A percentile compares a stretch with the other conserved stretches of the same genome.
These are phyloP conservation scores for Cadophora gregata DNA, from an alignment of 2,329 filamentous ascomycete species.

Conservation along the genomic window DNA sequence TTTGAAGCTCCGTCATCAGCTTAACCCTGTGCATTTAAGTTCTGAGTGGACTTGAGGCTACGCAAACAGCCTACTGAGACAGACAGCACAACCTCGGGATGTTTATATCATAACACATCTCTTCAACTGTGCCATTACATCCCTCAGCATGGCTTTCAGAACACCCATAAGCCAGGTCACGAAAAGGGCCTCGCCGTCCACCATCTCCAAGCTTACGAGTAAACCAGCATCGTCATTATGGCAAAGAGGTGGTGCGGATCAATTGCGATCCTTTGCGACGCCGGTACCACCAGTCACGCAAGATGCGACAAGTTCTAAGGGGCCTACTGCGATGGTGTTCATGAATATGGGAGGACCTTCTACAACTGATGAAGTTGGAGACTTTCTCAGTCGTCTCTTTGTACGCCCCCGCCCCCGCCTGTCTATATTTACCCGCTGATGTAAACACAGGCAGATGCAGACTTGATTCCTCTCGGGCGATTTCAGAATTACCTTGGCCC, in stretches of 20 bases:
- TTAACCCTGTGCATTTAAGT: conserved; percentile 21
- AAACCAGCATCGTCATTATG: conserved; percentile 45
- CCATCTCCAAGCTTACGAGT: conserved; percentile 39
- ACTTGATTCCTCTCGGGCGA: conserved; percentile 93
- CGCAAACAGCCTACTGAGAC: conserved; percentile 5
- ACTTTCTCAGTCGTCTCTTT: conserved; percentile 90
- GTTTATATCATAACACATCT: conserved; percentile 24
- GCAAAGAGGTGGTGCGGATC: conserved; percentile 43
- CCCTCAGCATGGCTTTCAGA: conserved; percentile 49
- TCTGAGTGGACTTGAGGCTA: conserved; percentile 6
- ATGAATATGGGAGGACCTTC: conserved; percentile 98
- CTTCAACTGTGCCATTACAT: conserved; percentile 3
- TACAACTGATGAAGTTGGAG: conserved; percentile 84
- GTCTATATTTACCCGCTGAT: conserved; percentile 18
- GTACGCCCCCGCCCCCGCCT: conserved; percentile 57
- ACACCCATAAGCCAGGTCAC: conserved; percentile 43
- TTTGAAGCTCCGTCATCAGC: conserved; percentile 6
- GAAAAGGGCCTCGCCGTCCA: conserved; percentile 40
- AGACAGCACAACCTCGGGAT: conserved; percentile 30
- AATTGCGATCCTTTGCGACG: conserved; percentile 61
- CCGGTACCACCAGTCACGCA: conserved; percentile 80
- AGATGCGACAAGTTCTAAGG: conserved; percentile 71
- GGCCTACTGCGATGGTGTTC: conserved; percentile 97
- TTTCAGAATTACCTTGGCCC: conserved; percentile 91
- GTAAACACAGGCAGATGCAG: conserved; percentile 75